phyloP scores from a whole-genome alignment of 192 early-diverging fungal genomes.

The Coemansia sp. region DNA sequence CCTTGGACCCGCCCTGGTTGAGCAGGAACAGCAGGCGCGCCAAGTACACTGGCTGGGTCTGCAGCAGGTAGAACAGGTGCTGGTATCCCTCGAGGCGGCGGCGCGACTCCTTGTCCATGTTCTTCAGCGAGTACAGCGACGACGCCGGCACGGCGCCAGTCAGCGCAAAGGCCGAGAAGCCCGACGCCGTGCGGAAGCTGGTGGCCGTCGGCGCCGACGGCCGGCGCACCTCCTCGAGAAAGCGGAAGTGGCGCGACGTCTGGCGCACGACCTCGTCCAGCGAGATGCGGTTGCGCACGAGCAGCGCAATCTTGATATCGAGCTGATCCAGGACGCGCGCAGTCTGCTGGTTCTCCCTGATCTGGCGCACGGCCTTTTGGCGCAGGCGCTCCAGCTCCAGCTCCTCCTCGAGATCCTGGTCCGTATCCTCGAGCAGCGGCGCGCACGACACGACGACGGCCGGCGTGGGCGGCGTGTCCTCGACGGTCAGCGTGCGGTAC shows the following conservation, averaged over 20 bases:
- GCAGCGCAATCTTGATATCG: slow-evolving; percentile 95
- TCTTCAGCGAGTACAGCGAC: slow-evolving; percentile 68
- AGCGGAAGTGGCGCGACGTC: slow-evolving; percentile 56
- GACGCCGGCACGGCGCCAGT: slow-evolving; percentile 28
- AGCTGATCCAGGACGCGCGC: slow-evolving; percentile 83
- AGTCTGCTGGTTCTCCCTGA: slow-evolving; percentile 85
- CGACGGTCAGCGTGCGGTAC: slow-evolving; percentile 70
- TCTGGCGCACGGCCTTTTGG: slow-evolving; percentile 83
- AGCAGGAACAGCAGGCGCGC: slow-evolving; percentile 85
- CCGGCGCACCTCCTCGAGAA: slow-evolving; percentile 54
- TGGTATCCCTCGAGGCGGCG: slow-evolving; percentile 82
- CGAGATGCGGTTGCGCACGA: slow-evolving; percentile 94
- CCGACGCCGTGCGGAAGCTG: slow-evolving; percentile 11
- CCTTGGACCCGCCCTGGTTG: slow-evolving; percentile 75
- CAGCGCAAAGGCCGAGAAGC: slow-evolving; percentile 61
- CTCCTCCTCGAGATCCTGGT: slow-evolving; percentile 95
- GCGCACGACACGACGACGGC: slow-evolving; percentile 83
- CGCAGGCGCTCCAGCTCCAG: slow-evolving; percentile 83
- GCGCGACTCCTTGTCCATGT: slow-evolving; percentile 87
- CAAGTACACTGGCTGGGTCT: slow-evolving; percentile 95
- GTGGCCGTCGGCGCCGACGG: slow-evolving; percentile 38
- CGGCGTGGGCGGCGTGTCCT: slow-evolving; percentile 78
- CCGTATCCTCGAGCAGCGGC: slow-evolving; percentile 87
- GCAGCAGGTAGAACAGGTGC: slow-evolving; percentile 94
- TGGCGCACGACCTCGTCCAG: slow-evolving; percentile 88